phyloP scores from a whole-genome alignment of 495 filamentous ascomycete species.

The Chaetomium cochliodes region DNA sequence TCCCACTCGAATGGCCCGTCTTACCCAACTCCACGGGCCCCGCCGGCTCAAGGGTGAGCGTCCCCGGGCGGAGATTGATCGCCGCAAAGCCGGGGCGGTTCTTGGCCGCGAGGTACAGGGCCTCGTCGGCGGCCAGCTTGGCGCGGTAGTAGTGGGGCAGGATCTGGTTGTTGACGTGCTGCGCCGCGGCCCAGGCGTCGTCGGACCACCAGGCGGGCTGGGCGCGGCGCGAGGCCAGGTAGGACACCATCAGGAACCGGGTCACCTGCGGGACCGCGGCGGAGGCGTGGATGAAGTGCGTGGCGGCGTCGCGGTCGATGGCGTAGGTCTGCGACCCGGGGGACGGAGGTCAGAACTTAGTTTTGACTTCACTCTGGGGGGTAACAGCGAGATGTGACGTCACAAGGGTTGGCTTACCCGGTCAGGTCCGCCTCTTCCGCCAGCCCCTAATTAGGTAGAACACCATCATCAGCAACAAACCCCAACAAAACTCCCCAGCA shows the following conservation, averaged over 20 bases:
- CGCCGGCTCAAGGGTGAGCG: conserved; percentile 58
- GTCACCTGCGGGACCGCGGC: conserved; percentile 57
- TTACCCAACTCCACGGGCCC: conserved; percentile 66
- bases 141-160: conserved; percentile 68
- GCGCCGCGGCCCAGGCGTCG: conserved; percentile 52
- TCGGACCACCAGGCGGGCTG: conserved; percentile 69
- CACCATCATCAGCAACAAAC: neutral
- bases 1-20: conserved; percentile 51
- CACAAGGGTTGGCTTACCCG: conserved; percentile 35
- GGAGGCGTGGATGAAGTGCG: conserved; percentile 66
- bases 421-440: conserved; percentile 68
- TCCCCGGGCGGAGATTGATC: conserved; percentile 68
- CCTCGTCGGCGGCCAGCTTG: conserved; percentile 74
- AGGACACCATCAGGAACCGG: conserved; percentile 75
- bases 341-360: neutral
- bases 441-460: conserved; percentile 54
- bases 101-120: conserved; percentile 57
- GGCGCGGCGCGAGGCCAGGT: conserved; percentile 57
- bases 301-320: conserved; percentile 68
- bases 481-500: too few species aligned
- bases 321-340: conserved; percentile 35
- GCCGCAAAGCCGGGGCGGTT: conserved; percentile 52
- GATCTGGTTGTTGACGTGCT: conserved; percentile 52
- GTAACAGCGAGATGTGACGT: neutral
- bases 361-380: neutral